These are phyloP conservation scores for Hymenoscyphus infarciens DNA, from an alignment of 2,329 filamentous ascomycete species.

Conservation along the genomic window DNA sequence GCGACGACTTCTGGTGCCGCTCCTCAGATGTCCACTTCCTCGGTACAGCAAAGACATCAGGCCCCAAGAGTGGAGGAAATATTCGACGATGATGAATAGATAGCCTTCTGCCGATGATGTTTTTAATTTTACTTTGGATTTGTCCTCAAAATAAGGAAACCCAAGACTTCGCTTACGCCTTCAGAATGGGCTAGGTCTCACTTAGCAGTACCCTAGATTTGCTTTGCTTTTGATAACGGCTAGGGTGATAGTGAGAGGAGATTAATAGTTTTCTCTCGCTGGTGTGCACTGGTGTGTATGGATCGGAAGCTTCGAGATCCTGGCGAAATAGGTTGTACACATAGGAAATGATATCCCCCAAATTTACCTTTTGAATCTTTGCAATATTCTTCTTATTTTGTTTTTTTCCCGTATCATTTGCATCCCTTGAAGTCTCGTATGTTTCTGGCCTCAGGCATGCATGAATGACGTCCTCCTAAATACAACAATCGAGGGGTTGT, in stretches of 20 bases:
- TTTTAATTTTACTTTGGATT: background rate
- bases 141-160: background rate
- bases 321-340: background rate
- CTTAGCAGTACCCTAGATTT: background rate
- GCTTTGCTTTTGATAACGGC: background rate
- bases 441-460: too few relatives aligned
- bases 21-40: conserved; percentile 36
- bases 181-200: background rate
- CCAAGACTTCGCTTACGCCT: background rate
- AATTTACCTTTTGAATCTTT: background rate
- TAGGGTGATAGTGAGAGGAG: background rate
- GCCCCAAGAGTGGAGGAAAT: conserved; percentile 45
- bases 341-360: background rate
- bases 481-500: too few relatives aligned
- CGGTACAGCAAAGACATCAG: conserved; percentile 39
- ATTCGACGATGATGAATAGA: conserved; percentile 35
- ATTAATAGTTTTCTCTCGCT: background rate
- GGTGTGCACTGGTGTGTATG: background rate
- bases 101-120: background rate
- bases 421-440: background rate
- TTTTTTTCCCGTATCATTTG: background rate
- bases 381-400: background rate
- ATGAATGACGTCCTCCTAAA: too few relatives aligned
- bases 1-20: conserved; percentile 39
- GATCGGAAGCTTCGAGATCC: background rate